Evolutionary conservation across 805 yeast species (phyloP), one percentile per base, ranked within the genome.

Genomic region (Maudiozyma bulderi): DNA sequence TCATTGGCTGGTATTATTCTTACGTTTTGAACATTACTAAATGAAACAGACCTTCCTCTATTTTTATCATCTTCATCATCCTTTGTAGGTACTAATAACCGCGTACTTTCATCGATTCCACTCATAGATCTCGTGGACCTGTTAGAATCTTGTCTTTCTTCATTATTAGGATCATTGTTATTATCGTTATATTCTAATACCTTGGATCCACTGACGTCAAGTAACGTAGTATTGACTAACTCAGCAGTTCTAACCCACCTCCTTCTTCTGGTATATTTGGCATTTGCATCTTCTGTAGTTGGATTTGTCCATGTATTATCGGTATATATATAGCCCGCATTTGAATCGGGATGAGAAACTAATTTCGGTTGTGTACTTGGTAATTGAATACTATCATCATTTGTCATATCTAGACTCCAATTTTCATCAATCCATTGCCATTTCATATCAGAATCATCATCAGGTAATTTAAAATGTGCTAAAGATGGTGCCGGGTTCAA

Each of bases 221-320:
- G 26, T 14, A 43, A 15, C 8, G 54, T 53, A 3, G 56, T 54
- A 50, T 56, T 59, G 7, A 85, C 82, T 55, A 89, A 73, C 64
- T 87, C 95, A 0, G 99, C 99, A 1, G 95, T 87, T 54, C 99
- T 78, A 13, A 91, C 78, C 99, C 99, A 91, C 62, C 97, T 76
- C 71, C 99, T 79, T 62, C 96, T 78, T 66, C 99, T 78, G 5
- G 98, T 91, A 62, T 89, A 91, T 65, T 88, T 89, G 28, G 93
- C 80, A 67, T 81, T 90, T 3, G 93, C 76, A 62, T 90, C 95
- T 49, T 86, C 96, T 0, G 93, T 80, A 1, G 89, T 71, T 14
- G 98, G 96, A 55, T 80, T 81, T 57, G 86, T 86, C 99, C 99
- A 91, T 3, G 95, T 84, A 62, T 89, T 93, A 65, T 91, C 98